Conservation (phyloP, 139 green algal genomes). For the Desmodesmus armatus region DNA sequence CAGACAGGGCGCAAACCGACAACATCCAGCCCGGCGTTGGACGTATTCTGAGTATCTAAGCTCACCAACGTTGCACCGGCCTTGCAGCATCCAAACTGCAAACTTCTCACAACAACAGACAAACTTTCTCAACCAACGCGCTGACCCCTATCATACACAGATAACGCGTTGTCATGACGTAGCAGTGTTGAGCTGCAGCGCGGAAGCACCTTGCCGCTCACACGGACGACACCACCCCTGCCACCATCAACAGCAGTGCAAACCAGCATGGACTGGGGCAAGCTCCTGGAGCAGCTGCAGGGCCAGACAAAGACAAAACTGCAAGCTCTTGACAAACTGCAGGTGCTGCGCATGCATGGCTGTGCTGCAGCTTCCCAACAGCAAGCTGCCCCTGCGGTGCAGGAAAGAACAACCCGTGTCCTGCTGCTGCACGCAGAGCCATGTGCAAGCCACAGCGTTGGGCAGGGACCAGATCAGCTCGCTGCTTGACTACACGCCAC, state of each 20-base stretch:
- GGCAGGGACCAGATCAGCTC: conserved; percentile 49
- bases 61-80: no score
- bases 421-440: neutral
- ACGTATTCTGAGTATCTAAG: no score
- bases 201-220: no score
- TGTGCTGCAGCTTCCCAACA: neutral
- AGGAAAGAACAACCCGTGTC: neutral
- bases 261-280: conserved; percentile 33
- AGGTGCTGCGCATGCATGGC: conserved; percentile 31
- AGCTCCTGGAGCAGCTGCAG: conserved; percentile 42
- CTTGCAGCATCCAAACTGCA: no score
- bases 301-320: conserved; percentile 50
- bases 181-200: no score
- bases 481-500: conserved; percentile 46
- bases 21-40: no score
- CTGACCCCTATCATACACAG: no score
- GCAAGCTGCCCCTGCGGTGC: neutral
- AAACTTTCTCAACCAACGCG: no score
- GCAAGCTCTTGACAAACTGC: conserved; percentile 50
- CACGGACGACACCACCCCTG: no score
- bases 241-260: neutral
- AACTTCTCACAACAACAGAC: no score
- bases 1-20: no score
- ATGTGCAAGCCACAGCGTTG: conserved; percentile 12
- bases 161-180: no score